A percentile compares a stretch with the other conserved stretches of the same genome.
Evolutionary conservation across 257 asterid genomes (phyloP).

Genomic region (Penstemon davidsonii): DNA sequence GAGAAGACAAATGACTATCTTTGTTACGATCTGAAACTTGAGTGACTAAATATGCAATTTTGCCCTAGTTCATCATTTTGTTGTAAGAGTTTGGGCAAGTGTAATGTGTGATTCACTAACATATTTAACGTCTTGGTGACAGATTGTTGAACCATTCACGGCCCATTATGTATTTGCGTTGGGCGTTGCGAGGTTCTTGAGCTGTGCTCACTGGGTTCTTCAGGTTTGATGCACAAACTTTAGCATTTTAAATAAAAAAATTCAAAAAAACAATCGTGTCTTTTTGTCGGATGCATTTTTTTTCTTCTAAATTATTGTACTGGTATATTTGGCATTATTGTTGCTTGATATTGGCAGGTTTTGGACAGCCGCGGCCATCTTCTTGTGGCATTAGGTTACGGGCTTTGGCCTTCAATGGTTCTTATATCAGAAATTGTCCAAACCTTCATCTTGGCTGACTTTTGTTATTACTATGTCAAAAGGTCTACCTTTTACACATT

Average conservation of each 20-base stretch:
- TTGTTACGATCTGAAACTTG: no score
- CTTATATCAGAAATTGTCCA: constrained; percentile 76
- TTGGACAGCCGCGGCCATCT: constrained; percentile 77
- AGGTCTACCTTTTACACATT: constrained; percentile 31
- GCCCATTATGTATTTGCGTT: constrained; percentile 77
- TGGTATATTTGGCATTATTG: constrained; percentile 14
- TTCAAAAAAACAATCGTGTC: background rate
- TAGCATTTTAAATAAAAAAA: no score
- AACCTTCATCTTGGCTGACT: constrained; percentile 75
- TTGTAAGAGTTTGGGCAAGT: constrained; percentile 14
- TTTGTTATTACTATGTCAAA: constrained; percentile 72
- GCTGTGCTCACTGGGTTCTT: constrained; percentile 86
- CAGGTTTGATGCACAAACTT: constrained; percentile 52
- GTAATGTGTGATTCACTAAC: constrained; percentile 9
- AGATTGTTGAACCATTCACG: constrained; percentile 85
- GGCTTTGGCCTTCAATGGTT: constrained; percentile 82
- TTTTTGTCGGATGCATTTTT: background rate
- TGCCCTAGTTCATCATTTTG: background rate
- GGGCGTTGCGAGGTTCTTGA: constrained; percentile 79
- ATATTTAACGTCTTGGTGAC: constrained; percentile 20
- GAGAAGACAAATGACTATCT: no score
- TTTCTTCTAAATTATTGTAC: background rate
- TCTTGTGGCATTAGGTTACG: constrained; percentile 71
- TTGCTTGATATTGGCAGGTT: constrained; percentile 45
- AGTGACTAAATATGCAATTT: no score